Base-by-base conservation (phyloP, 805 yeast species). In the Pichia rugopelliculosa region DNA sequence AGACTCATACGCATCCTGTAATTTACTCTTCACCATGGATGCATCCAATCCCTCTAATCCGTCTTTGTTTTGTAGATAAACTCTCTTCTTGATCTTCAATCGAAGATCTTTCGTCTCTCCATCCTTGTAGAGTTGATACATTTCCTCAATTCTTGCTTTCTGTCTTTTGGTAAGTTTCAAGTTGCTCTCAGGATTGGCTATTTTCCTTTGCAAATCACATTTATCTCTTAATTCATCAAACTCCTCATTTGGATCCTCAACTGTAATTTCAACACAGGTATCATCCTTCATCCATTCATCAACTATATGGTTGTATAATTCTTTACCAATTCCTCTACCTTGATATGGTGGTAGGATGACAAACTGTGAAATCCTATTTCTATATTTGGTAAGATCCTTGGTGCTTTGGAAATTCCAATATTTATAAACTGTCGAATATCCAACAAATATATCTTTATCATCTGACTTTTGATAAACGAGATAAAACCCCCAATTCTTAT, bases 161-260 rank as follows among this genome's bases (percentile, higher is more conserved):
- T 91, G 98, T 49, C 96, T 74, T 48, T 75, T 90, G 87, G 48
- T 71, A 69, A 42, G 56, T 49, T 0, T 49, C 42, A 44, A 39
- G 22, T 77, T 72, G 22, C 72, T 57, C 0, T 51, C 53, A 4
- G 34, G 34, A 15, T 68, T 65, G 1, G 51, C 50, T 23, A 65
- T 62, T 27, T 83, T 61, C 55, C 82, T 67, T 48, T 68, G 65
- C 54, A 88, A 69, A 59, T 93, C 98, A 53, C 81, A 75, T 27
- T 91, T 70, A 61, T 93, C 97, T 49, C 99, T 74, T 55, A 93
- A 69, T 59, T 87, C 95, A 60, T 93, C 99, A 66, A 93, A 91
- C 33, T 80, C 79, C 60, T 89, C 96, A 59, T 84, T 86, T 3
- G 98, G 98, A 62, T 93, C 99, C 62, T 93, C 98, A 4, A 93